Percentiles rank a stretch among this genome's conserved stretches.
Conservation (phyloP, 805 yeast species). For the Kuraishia ogatae region DNA sequence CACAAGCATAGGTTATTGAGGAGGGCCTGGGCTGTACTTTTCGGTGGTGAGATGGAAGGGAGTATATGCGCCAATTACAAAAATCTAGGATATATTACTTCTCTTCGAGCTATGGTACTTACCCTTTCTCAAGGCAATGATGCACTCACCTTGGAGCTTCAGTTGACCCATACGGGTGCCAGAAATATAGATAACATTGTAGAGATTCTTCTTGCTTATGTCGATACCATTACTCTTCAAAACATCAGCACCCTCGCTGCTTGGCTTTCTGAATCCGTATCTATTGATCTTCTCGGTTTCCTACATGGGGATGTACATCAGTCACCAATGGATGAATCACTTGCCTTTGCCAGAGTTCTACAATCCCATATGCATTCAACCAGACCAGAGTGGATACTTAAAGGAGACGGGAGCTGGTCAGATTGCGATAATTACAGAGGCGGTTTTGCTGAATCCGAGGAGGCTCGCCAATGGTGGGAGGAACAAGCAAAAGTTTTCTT, state of each 20-base stretch:
- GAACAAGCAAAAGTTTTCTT: slow-evolving; percentile 27
- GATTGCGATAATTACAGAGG: slow-evolving; percentile 12
- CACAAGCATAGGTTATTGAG: background rate
- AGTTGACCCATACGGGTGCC: slow-evolving; percentile 38
- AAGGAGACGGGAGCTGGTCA: slow-evolving; percentile 28
- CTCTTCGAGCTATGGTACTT: slow-evolving; percentile 34
- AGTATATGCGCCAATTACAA: slow-evolving; percentile 37
- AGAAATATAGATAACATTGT: slow-evolving; percentile 26
- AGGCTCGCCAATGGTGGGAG: slow-evolving; percentile 34
- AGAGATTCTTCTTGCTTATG: slow-evolving; percentile 22
- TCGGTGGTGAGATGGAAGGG: slow-evolving; percentile 54
- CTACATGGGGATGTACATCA: slow-evolving; percentile 27
- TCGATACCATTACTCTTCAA: slow-evolving; percentile 11
- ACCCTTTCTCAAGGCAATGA: slow-evolving; percentile 24
- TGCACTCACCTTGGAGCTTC: slow-evolving; percentile 40
- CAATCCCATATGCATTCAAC: slow-evolving; percentile 25
- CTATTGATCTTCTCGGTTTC: slow-evolving; percentile 37
- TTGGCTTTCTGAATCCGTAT: slow-evolving; percentile 37
- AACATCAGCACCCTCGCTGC: slow-evolving; percentile 22
- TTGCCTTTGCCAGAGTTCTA: slow-evolving; percentile 28
- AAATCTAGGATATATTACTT: slow-evolving; percentile 23
- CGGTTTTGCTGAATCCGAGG: slow-evolving; percentile 21
- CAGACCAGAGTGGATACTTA: slow-evolving; percentile 31
- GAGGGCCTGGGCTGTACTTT: slow-evolving; percentile 39
- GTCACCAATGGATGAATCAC: slow-evolving; percentile 40